Evolutionary conservation across 495 filamentous ascomycete species (phyloP).

Genomic region (Pyronema omphalodes): DNA sequence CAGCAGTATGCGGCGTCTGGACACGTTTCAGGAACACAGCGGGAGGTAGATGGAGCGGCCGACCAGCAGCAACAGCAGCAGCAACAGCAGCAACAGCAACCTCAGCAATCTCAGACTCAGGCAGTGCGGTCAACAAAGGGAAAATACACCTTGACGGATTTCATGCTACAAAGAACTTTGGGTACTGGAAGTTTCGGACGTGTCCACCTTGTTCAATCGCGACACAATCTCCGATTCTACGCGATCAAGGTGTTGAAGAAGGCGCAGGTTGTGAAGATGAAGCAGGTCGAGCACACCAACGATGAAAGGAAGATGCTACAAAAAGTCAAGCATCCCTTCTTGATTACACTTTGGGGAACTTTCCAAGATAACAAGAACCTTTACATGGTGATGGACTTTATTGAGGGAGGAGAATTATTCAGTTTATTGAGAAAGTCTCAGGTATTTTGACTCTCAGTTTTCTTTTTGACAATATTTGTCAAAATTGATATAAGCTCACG

Average conservation of each 20-base stretch:
- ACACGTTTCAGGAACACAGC: neutral
- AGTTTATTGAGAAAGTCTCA: constrained; percentile 89
- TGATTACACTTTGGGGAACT: constrained; percentile 95
- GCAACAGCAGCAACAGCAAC: neutral
- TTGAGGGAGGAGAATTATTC: constrained; percentile 97
- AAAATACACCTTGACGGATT: constrained; percentile 89
- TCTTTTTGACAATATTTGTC: neutral
- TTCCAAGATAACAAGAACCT: constrained; percentile 90
- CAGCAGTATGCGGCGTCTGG: constrained; percentile 7
- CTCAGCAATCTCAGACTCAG: constrained; percentile 18
- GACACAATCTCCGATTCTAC: constrained; percentile 93
- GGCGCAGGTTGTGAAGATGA: constrained; percentile 97
- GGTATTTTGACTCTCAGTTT: constrained; percentile 31
- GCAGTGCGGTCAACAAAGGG: constrained; percentile 64
- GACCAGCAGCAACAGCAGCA: neutral
- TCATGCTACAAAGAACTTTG: constrained; percentile 69
- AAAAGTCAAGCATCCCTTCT: constrained; percentile 88
- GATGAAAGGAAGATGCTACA: constrained; percentile 90
- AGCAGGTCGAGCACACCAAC: constrained; percentile 97
- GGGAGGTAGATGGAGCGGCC: too few relatives aligned
- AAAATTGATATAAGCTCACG: constrained; percentile 1
- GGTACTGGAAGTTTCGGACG: constrained; percentile 94
- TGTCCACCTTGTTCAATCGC: constrained; percentile 89
- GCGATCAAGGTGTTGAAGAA: constrained; percentile 97
- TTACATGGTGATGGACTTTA: constrained; percentile 99